Conservation (phyloP, 2,329 filamentous ascomycete species). For the Colletotrichum endophyticum region DNA sequence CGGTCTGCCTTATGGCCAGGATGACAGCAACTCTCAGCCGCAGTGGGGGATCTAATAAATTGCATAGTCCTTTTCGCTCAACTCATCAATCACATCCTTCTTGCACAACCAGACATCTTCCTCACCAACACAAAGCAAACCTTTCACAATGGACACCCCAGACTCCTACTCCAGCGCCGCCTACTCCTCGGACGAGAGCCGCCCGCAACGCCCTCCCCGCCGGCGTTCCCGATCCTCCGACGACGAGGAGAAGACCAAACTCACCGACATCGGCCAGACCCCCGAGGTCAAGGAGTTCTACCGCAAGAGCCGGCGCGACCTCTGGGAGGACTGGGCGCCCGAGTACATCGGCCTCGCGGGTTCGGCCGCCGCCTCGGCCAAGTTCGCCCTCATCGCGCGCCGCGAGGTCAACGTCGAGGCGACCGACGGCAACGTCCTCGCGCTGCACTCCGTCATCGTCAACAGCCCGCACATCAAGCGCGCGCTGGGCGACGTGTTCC, state of each 20-base stretch:
- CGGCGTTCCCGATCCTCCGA: not conserved
- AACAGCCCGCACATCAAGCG: not conserved
- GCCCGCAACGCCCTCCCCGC: not conserved
- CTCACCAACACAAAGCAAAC: not conserved
- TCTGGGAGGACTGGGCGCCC: not conserved
- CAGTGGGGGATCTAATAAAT: not conserved
- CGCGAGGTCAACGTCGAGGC: not conserved
- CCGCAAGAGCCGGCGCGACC: not conserved
- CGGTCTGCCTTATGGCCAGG: not conserved
- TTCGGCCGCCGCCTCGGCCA: not conserved
- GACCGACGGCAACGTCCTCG: not conserved
- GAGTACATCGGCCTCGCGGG: not conserved
- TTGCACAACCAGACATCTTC: not conserved
- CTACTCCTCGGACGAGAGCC: not conserved
- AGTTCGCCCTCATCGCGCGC: not conserved
- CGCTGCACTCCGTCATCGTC: not conserved
- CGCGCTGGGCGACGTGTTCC: not conserved
- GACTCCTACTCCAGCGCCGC: not conserved
- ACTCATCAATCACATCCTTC: not conserved
- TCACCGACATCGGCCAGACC: not conserved
- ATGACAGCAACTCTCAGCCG: not conserved
- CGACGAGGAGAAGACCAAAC: not conserved
- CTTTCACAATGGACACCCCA: not conserved
- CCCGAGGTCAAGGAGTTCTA: not conserved
- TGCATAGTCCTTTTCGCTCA: accelerated